phyloP scores from a whole-genome alignment of 163 green algal genomes.

The Smithsoniella earleae region DNA sequence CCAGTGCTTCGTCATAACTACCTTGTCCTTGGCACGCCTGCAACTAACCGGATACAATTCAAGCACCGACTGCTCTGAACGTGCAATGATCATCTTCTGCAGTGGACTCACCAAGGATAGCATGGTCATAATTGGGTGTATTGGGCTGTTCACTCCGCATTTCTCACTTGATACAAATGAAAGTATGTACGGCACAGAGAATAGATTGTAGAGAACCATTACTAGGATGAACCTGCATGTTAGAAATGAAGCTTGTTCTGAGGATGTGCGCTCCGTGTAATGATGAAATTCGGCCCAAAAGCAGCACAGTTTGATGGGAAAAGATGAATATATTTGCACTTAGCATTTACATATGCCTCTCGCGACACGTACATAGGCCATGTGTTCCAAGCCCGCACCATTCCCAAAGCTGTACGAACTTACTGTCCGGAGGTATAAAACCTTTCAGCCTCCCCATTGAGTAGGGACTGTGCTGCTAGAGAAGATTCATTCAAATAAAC shows the following conservation, averaged over 20 bases:
- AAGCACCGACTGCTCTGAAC: too few species aligned
- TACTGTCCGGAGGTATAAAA: background rate
- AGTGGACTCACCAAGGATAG: background rate
- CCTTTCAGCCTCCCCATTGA: too few species aligned
- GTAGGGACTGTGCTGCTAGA: too few species aligned
- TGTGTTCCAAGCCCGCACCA: too few species aligned
- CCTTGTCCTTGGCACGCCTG: conserved; percentile 12
- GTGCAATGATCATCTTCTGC: too few species aligned
- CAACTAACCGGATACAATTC: too few species aligned
- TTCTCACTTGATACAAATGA: conserved; percentile 27
- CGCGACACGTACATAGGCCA: too few species aligned
- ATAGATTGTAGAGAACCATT: conserved; percentile 27
- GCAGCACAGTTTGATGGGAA: too few species aligned
- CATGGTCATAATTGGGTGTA: background rate
- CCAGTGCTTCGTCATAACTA: background rate
- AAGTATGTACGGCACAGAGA: conserved; percentile 18
- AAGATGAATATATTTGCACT: too few species aligned
- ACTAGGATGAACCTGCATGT: conserved; percentile 20
- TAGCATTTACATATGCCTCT: too few species aligned
- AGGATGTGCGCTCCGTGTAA: background rate
- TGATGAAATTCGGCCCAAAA: background rate
- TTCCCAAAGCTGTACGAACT: background rate
- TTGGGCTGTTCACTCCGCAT: background rate
- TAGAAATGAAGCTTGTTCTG: conserved; percentile 11
- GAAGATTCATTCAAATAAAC: too few species aligned